These are phyloP conservation scores for Candida railenensis DNA, from an alignment of 805 yeast genomes.

Conservation along the genomic window DNA sequence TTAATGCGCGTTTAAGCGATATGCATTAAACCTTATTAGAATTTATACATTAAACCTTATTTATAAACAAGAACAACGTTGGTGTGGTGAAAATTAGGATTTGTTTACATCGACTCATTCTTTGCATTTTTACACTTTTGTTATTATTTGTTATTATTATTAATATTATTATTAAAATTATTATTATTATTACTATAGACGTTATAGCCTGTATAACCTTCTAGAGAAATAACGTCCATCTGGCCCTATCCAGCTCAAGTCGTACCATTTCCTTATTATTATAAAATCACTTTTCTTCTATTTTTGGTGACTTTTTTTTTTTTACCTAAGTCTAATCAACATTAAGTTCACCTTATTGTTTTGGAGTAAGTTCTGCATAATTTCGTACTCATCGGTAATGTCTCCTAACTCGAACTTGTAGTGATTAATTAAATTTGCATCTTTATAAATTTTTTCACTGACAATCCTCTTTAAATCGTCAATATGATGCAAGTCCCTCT, in stretches of 20 bases:
- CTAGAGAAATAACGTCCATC: background rate
- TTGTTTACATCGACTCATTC: background rate
- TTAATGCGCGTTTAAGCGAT: background rate
- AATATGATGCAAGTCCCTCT: conserved; percentile 21
- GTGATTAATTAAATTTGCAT: conserved; percentile 24
- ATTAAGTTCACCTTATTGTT: conserved; percentile 23
- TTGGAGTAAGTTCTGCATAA: conserved; percentile 17
- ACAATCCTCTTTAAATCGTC: conserved; percentile 25
- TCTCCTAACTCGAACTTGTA: conserved; percentile 20
- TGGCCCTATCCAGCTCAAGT: background rate
- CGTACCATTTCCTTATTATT: background rate
- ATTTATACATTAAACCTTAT: background rate
- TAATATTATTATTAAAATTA: too few relatives aligned
- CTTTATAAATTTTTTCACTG: conserved; percentile 30
- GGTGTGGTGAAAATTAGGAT: too few relatives aligned
- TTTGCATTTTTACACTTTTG: background rate
- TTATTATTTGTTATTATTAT: background rate
- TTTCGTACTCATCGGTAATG: conserved; percentile 13
- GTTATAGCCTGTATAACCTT: background rate
- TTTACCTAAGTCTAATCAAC: conserved; percentile 19
- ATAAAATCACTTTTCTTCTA: background rate
- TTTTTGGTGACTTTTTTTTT: background rate
- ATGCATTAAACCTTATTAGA: background rate
- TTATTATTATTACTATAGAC: background rate
- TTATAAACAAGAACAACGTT: background rate